Evolutionary conservation across 345 rosid species (phyloP).

Genomic region (Orychophragmus violaceus): DNA sequence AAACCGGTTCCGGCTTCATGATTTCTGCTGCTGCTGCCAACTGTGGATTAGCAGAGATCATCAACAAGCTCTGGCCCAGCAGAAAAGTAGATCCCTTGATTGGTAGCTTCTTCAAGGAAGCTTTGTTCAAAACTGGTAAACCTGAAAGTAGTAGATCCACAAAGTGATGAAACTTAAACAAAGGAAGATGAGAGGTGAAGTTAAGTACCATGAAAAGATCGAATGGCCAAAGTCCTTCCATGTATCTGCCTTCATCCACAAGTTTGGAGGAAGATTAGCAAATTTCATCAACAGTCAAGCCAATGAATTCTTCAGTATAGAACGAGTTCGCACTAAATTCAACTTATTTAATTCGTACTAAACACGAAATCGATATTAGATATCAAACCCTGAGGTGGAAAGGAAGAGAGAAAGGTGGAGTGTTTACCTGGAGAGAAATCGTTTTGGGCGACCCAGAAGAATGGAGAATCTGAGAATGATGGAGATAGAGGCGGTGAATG

Average conservation of each 20-base stretch:
- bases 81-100: slow-evolving; percentile 37
- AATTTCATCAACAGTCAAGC: background rate
- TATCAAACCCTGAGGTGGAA: background rate
- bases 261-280: slow-evolving; percentile 27
- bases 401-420: background rate
- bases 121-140: slow-evolving; percentile 29
- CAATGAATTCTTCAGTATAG: background rate
- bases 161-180: background rate
- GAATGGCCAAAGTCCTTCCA: slow-evolving; percentile 37
- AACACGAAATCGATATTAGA: background rate
- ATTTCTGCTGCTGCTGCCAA: slow-evolving; percentile 53
- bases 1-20: slow-evolving; percentile 39
- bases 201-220: slow-evolving; percentile 40
- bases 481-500: slow-evolving; percentile 24
- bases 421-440: slow-evolving; percentile 40
- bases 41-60: slow-evolving; percentile 41
- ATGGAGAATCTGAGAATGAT: slow-evolving; percentile 26
- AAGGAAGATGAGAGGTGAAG: background rate
- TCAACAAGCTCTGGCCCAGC: slow-evolving; percentile 45
- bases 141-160: background rate
- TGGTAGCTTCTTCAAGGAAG: slow-evolving; percentile 36
- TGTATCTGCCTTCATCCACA: slow-evolving; percentile 79
- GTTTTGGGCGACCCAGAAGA: slow-evolving; percentile 31
- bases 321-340: background rate
- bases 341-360: background rate